These are phyloP conservation scores for Fusarium succisae DNA, from an alignment of 2,329 filamentous ascomycete species.

Conservation along the genomic window DNA sequence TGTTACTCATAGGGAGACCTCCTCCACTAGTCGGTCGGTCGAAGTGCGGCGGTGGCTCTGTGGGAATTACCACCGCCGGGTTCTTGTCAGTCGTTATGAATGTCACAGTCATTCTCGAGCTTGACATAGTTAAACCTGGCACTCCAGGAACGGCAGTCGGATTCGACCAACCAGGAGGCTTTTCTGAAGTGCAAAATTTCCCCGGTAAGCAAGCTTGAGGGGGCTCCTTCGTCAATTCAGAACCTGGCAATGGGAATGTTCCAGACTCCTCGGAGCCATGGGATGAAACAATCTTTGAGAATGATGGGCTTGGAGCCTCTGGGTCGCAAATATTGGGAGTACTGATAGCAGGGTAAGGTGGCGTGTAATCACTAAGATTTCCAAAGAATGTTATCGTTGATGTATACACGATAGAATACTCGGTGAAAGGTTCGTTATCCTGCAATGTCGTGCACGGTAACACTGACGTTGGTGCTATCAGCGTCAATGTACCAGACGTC, in stretches of 20 bases:
- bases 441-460: slow-evolving; percentile 48
- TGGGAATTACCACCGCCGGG: slow-evolving; percentile 57
- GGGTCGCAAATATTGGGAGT: slow-evolving; percentile 52
- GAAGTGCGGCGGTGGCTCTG: slow-evolving; percentile 52
- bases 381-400: slow-evolving; percentile 60
- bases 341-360: slow-evolving; percentile 54
- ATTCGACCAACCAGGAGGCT: neutral
- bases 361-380: slow-evolving; percentile 57
- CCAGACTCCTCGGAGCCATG: neutral
- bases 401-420: slow-evolving; percentile 59
- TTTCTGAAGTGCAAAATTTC: neutral
- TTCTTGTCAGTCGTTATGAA: slow-evolving; percentile 66
- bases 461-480: slow-evolving; percentile 25
- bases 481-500: slow-evolving; percentile 10
- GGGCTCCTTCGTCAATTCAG: slow-evolving; percentile 21
- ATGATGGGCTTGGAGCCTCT: neutral
- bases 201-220: slow-evolving; percentile 8
- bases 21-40: slow-evolving; percentile 35
- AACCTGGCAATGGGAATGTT: neutral
- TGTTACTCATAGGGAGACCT: slow-evolving; percentile 13
- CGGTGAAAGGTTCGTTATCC: slow-evolving; percentile 46
- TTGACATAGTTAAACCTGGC: slow-evolving; percentile 20
- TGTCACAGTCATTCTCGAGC: slow-evolving; percentile 48
- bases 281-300: neutral
- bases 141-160: slow-evolving; percentile 2